phyloP scores from a whole-genome alignment of 129 eudicot species.

The Daucus carota region DH1_v3.0 NC_030381.2:46208001-46208500 shows the following conservation, averaged over 20 bases:
- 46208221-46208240: not conserved
- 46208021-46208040: slow-evolving; percentile 54
- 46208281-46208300: slow-evolving; percentile 39
- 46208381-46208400: slow-evolving; percentile 95
- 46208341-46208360: slow-evolving; percentile 97
- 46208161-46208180: slow-evolving; percentile 67
- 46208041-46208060: slow-evolving; percentile 24
- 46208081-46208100: slow-evolving; percentile 79
- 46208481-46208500: slow-evolving; percentile 90
- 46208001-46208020: slow-evolving; percentile 43
- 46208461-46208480: slow-evolving; percentile 88
- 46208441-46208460: slow-evolving; percentile 99
- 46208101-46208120: slow-evolving; percentile 90
- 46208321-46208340: slow-evolving; percentile 94
- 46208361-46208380: slow-evolving; percentile 90
- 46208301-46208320: slow-evolving; percentile 81
- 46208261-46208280: not conserved
- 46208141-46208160: slow-evolving; percentile 71
- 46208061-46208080: slow-evolving; percentile 31
- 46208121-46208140: slow-evolving; percentile 77
- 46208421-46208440: slow-evolving; percentile 95
- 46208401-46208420: slow-evolving; percentile 94
- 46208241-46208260: not conserved
- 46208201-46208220: slow-evolving; percentile 3
- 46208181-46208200: slow-evolving; percentile 62